Evolutionary conservation across 495 filamentous ascomycete genomes (phyloP).

Genomic region (Filosporella fistucella): DNA sequence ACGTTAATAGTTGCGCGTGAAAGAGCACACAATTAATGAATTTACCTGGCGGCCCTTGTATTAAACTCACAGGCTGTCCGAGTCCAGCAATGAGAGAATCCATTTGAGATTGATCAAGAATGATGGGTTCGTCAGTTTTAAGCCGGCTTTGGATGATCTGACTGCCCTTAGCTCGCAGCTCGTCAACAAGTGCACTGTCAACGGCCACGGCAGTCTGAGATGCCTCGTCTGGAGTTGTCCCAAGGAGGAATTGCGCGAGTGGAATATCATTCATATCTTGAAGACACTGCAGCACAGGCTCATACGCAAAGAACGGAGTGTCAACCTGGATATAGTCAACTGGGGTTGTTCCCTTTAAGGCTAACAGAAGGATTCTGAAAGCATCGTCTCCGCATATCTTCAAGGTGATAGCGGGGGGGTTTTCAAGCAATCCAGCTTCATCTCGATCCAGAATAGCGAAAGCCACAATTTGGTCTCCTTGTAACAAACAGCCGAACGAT

Average conservation of each 20-base stretch:
- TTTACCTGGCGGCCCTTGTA: slow-evolving; percentile 75
- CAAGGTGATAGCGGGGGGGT: slow-evolving; percentile 46
- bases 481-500: slow-evolving; percentile 55
- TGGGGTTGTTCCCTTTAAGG: slow-evolving; percentile 31
- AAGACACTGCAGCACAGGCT: slow-evolving; percentile 60
- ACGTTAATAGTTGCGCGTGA: not conserved
- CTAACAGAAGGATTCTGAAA: slow-evolving; percentile 32
- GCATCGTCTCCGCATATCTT: slow-evolving; percentile 40
- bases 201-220: slow-evolving; percentile 21
- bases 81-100: slow-evolving; percentile 52
- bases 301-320: slow-evolving; percentile 66
- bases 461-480: slow-evolving; percentile 46
- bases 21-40: not conserved
- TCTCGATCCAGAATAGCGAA: slow-evolving; percentile 60
- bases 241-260: slow-evolving; percentile 47
- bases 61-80: slow-evolving; percentile 50
- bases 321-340: slow-evolving; percentile 54
- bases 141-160: slow-evolving; percentile 26
- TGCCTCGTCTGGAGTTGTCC: no score
- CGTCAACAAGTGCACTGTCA: not conserved
- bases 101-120: slow-evolving; percentile 51
- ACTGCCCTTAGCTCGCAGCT: not conserved
- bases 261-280: slow-evolving; percentile 51
- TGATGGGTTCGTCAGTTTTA: slow-evolving; percentile 22
- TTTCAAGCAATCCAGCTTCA: slow-evolving; percentile 40